These are phyloP conservation scores for Radiomyces spectabilis DNA, from an alignment of 192 early-diverging fungal species.

Conservation along the genomic window DNA sequence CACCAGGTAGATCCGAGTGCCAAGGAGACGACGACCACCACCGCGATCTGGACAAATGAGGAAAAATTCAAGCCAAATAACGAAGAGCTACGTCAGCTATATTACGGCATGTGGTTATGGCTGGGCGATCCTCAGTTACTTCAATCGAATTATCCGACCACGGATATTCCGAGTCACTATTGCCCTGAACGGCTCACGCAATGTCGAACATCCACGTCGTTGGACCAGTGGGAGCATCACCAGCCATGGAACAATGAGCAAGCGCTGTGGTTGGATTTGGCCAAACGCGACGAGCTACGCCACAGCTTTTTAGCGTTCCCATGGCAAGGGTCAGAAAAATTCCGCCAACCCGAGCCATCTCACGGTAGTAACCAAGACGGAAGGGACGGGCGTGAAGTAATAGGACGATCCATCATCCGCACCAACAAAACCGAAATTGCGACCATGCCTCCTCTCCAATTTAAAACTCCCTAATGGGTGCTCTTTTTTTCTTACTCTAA, in stretches of 20 bases:
- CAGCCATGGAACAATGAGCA: conserved; percentile 19
- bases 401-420: too few species aligned
- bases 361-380: too few species aligned
- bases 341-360: too few species aligned
- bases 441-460: too few species aligned
- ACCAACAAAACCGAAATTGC: too few species aligned
- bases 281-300: conserved; percentile 1
- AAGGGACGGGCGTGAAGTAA: too few species aligned
- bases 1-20: conserved; percentile 5
- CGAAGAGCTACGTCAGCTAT: conserved; percentile 30
- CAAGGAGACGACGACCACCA: conserved; percentile 3
- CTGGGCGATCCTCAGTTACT: conserved; percentile 27
- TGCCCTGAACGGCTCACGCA: conserved; percentile 10
- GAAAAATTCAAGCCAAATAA: background rate
- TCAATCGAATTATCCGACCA: conserved; percentile 10
- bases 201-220: conserved; percentile 13
- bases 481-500: too few species aligned
- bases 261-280: conserved; percentile 31
- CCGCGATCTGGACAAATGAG: background rate
- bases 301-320: background rate
- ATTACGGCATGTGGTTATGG: conserved; percentile 43
- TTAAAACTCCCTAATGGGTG: too few species aligned
- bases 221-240: background rate
- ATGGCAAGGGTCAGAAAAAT: conserved; percentile 14
- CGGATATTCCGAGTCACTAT: conserved; percentile 26